Evolutionary conservation across 2,329 filamentous ascomycete species (phyloP).

Genomic region (Tolypocladium sp.): DNA sequence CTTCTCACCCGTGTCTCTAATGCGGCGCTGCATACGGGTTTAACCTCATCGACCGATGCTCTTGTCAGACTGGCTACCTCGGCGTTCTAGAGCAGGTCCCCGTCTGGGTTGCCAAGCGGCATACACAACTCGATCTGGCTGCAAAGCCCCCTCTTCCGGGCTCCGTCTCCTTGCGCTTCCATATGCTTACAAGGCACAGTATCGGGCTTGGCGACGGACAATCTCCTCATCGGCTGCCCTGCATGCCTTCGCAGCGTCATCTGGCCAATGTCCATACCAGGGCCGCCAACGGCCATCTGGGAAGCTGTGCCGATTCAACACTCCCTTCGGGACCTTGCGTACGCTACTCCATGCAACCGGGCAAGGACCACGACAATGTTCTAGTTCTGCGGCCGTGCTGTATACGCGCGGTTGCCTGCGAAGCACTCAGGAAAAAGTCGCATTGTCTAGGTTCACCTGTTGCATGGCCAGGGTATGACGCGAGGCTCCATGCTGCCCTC

Average conservation of each 20-base stretch:
- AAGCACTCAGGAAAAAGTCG: too few relatives aligned
- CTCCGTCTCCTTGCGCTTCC: background rate
- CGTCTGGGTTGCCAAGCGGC: background rate
- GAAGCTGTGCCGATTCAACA: background rate
- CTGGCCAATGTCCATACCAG: background rate
- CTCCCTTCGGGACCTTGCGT: background rate
- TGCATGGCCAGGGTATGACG: background rate
- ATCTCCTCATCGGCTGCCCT: background rate
- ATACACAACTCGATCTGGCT: background rate
- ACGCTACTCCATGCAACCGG: background rate
- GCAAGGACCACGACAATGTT: background rate
- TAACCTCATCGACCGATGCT: background rate
- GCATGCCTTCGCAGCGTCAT: background rate
- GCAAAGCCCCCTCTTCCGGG: background rate
- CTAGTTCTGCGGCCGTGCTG: background rate
- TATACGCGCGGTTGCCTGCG: background rate
- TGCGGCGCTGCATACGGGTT: background rate
- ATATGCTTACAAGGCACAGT: background rate
- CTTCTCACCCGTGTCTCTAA: background rate
- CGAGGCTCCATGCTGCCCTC: background rate
- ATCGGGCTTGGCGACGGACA: background rate
- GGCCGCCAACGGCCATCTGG: background rate
- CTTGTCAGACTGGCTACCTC: background rate
- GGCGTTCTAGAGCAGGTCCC: background rate
- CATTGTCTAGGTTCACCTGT: background rate